Percentiles rank a stretch among this genome's conserved stretches.
Evolutionary conservation across 2,329 filamentous ascomycete genomes (phyloP).

Genomic region (Laburnicola sp.): DNA sequence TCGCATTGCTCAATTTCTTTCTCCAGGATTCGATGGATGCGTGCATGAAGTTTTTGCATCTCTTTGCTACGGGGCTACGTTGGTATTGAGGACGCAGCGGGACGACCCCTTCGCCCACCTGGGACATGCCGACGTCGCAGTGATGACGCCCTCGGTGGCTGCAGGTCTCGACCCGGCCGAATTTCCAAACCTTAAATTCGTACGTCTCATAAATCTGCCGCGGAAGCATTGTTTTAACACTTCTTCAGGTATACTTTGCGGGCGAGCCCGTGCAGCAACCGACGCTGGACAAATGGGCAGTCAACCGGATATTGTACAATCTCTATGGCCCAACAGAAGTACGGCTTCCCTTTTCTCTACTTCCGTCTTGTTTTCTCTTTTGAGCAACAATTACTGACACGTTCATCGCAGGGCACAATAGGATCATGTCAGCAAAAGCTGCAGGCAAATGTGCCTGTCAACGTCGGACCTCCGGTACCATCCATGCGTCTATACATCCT

Average conservation of each 20-base stretch:
- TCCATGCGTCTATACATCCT: conserved; percentile 50
- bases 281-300: conserved; percentile 41
- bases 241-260: conserved; percentile 48
- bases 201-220: too few species aligned
- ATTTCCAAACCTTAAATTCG: conserved; percentile 38
- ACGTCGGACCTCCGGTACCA: conserved; percentile 44
- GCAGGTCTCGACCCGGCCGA: conserved; percentile 35
- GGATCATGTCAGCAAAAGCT: too few species aligned
- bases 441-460: conserved; percentile 30
- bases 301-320: conserved; percentile 42
- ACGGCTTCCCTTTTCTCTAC: too few species aligned
- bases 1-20: conserved; percentile 49
- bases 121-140: conserved; percentile 30
- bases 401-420: too few species aligned
- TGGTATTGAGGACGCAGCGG: conserved; percentile 37
- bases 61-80: conserved; percentile 46
- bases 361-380: too few species aligned
- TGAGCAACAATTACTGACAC: too few species aligned
- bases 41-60: conserved; percentile 50
- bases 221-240: too few species aligned
- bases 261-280: conserved; percentile 45
- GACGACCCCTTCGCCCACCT: conserved; percentile 39
- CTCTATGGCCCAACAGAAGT: conserved; percentile 53
- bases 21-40: conserved; percentile 50
- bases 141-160: conserved; percentile 49